Evolutionary conservation across 257 asterid species (phyloP), one percentile per base, ranked within the genome.

Genomic region (Gentiana straminea): DNA sequence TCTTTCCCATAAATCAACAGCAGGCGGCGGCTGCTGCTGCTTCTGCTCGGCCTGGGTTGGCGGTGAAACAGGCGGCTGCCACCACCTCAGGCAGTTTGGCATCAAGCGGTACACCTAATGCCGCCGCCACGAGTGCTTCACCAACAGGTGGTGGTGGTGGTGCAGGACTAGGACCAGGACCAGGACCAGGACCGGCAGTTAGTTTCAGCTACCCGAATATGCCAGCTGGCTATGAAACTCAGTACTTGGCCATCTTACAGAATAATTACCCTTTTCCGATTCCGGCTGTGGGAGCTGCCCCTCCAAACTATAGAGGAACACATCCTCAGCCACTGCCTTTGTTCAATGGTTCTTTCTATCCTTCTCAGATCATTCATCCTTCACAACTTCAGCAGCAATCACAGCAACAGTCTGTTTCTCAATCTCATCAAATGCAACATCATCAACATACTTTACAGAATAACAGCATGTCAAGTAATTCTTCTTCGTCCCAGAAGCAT

Each of bases 1-100:
- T 92, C 68, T 83, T 88, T 69, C 98, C 98, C 7, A 15, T 92
- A 64, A 88, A 67, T 64, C 98, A 92, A 77, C 98, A 92, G 38
- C 97, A 81, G 38, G 72, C 83, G 1, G 85, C 84, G 0, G 70
- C 69, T n/a, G 84, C 84, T 1, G 81, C 89, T 53, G 79, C 78
- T 3, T 64, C 78, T 0, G 68, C 57, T 33, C 78, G 80, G 15
- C 83, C 93, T 0, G 71, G 71, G 3, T 58, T 78, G 1, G 58
- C 66, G 2, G 70, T 24, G 24, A 24, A 24, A 24, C 24, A 24
- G 24, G 24, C 64, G 72, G 64, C 74, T 7, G 55, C 79, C 57
- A 41, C 65, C 1, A 34, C 76, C 9, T 47, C 62, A 9, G 78
- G 70, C 8, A 43, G 65, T 33, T 51, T 54, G 12, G 74, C 66